These are phyloP conservation scores for Cryphonectria nitschkei DNA, from an alignment of 2,329 filamentous ascomycete species.

Conservation along the genomic window DNA sequence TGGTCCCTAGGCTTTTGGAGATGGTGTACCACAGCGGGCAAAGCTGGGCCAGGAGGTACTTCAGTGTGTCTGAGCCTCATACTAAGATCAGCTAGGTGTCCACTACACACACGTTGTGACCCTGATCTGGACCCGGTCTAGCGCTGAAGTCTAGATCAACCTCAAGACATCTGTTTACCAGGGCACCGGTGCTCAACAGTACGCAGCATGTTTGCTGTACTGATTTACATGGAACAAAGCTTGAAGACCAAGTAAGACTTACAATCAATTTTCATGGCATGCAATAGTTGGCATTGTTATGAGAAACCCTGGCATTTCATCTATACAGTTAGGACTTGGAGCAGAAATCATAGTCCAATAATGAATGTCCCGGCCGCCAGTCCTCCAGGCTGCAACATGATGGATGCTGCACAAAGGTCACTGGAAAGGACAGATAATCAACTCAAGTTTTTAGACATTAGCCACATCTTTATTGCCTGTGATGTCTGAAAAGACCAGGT, in stretches of 20 bases:
- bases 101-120: slow-evolving; percentile 19
- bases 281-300: neutral
- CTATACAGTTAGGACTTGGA: neutral
- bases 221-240: neutral
- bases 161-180: neutral
- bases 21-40: neutral
- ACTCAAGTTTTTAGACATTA: neutral
- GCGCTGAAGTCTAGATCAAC: slow-evolving; percentile 18
- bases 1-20: neutral
- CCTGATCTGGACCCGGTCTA: slow-evolving; percentile 19
- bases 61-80: slow-evolving; percentile 1
- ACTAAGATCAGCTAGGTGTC: slow-evolving; percentile 24
- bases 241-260: neutral
- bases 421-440: neutral
- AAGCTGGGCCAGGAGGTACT: slow-evolving; percentile 7
- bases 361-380: neutral
- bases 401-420: neutral
- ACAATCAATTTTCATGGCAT: neutral
- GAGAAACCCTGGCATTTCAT: neutral
- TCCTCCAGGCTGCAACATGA: neutral
- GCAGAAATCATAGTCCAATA: neutral
- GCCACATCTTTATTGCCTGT: no score
- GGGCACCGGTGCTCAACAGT: neutral
- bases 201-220: neutral
- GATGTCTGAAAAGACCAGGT: neutral